These are phyloP conservation scores for Boletus subparvulus DNA, from an alignment of 768 basidiomycete species.

Conservation along the genomic window DNA sequence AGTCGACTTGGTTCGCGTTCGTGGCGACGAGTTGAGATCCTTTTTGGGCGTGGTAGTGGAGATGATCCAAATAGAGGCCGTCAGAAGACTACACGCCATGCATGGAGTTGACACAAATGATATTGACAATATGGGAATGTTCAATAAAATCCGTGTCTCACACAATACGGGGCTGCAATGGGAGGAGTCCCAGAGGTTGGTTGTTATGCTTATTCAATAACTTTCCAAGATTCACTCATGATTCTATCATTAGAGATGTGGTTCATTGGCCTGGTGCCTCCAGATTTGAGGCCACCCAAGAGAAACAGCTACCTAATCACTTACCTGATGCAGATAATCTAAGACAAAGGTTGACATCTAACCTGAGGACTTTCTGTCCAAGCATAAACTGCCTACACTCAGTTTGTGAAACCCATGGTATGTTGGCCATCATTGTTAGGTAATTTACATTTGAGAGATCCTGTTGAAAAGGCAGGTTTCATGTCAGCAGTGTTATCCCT, in stretches of 20 bases:
- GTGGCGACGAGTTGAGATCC: background rate
- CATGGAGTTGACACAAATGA: slow-evolving; percentile 33
- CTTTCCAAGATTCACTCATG: background rate
- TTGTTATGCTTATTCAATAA: background rate
- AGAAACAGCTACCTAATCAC: background rate
- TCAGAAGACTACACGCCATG: slow-evolving; percentile 36
- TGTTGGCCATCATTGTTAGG: background rate
- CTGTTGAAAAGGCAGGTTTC: background rate
- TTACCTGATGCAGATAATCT: slow-evolving; percentile 30
- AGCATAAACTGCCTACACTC: slow-evolving; percentile 44
- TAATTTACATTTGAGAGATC: background rate
- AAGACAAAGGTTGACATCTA: slow-evolving; percentile 31
- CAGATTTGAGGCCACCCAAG: background rate
- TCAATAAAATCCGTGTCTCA: slow-evolving; percentile 22
- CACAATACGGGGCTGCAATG: slow-evolving; percentile 41
- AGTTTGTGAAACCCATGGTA: slow-evolving; percentile 42
- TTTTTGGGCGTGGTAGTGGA: slow-evolving; percentile 37
- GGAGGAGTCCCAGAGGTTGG: slow-evolving; percentile 44
- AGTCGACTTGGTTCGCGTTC: slow-evolving; percentile 17
- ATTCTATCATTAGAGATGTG: slow-evolving; percentile 33
- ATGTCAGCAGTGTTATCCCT: slow-evolving; percentile 14
- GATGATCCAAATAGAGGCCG: slow-evolving; percentile 47
- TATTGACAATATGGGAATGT: slow-evolving; percentile 37
- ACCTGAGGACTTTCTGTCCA: slow-evolving; percentile 42
- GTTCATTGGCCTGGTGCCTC: slow-evolving; percentile 38